Percentiles rank a stretch among this genome's conserved stretches.
These are phyloP conservation scores for Bipolaris zeicola DNA, from an alignment of 2,329 filamentous ascomycete species.

Conservation along the genomic window DNA sequence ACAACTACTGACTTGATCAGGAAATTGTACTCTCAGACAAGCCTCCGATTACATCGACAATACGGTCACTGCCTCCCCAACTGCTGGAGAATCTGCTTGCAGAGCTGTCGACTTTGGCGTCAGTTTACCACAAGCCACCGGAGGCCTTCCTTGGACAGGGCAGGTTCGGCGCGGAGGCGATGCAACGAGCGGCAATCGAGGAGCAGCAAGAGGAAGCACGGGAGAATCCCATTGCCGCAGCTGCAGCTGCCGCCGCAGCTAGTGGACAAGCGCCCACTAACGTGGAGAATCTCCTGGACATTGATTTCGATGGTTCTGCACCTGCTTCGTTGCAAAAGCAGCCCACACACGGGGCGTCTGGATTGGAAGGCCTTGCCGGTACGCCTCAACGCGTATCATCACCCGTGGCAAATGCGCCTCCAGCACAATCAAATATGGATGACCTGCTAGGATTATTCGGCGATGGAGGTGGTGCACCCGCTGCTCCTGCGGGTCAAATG, in stretches of 20 bases:
- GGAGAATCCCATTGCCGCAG: conserved; percentile 92
- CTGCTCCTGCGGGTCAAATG: conserved; percentile 43
- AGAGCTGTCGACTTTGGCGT: conserved; percentile 92
- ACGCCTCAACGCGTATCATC: conserved; percentile 73
- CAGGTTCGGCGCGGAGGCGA: conserved; percentile 88
- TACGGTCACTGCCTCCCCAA: conserved; percentile 81
- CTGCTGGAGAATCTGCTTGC: conserved; percentile 88
- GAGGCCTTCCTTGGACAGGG: conserved; percentile 98
- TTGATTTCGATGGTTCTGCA: conserved; percentile 91
- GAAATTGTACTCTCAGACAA: conserved; percentile 92
- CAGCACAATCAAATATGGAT: conserved; percentile 68
- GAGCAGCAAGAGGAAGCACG: conserved; percentile 91
- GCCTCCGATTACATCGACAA: conserved; percentile 91
- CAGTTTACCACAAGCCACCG: conserved; percentile 97
- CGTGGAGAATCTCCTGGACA: conserved; percentile 92
- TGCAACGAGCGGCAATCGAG: conserved; percentile 94
- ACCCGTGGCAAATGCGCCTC: conserved; percentile 57
- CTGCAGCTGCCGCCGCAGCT: conserved; percentile 69
- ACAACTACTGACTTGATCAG: conserved; percentile 46
- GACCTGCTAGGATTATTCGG: conserved; percentile 77
- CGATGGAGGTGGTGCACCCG: conserved; percentile 44
- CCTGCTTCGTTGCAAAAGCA: conserved; percentile 82
- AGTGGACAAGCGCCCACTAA: conserved; percentile 70
- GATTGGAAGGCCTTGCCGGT: conserved; percentile 61
- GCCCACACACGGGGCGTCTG: conserved; percentile 56